Base-by-base conservation (phyloP, 2,329 filamentous ascomycete species). In the Colletotrichum lentis region DNA sequence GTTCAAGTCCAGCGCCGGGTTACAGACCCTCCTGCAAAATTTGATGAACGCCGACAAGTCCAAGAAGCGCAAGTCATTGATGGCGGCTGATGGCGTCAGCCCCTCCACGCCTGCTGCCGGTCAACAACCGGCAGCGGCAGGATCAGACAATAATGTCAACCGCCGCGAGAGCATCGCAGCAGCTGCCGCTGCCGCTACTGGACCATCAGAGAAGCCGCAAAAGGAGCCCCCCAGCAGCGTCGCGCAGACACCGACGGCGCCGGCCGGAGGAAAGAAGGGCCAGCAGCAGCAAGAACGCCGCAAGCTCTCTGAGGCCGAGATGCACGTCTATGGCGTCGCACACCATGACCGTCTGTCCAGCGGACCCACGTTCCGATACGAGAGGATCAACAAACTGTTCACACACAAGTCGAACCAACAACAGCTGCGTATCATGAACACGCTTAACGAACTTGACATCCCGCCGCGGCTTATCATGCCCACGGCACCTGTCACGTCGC, bases 341-440 rank as follows among this genome's bases (percentile, higher is more conserved):
- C 89, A 92, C 71, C 91, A 95, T 76, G 95, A 98, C 64, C 91
- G 95, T 35, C 85, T 97, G 46, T 89, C 91, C 1, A 91, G 90
- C 10, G 95, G 96, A 7, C 92, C 97, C 43, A 91, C 92, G 16
- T 98, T 98, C 85, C 92, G 95, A 14, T 93, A 93, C 35, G 92
- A 95, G 73, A 90, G 88, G 77, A 87, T 95, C 67, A 90, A 90
- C 72, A 94, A 94, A 78, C 86, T 93, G 27, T 90, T 93, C 64
- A 88, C 89, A 44, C 91, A 91, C 71, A 94, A 94, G 80, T 91
- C 87, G 18, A 88, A 90, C 62, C 87, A 91, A 69, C 91, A 94
- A 76, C 92, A 92, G 72, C 80, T 88, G 69, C 91, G 92, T 71
- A 94, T 96, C 71, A 88, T 85, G 16, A 90, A 90, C 62, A 89